Base-by-base conservation (phyloP, 805 yeast species). In the Lachancea kluyveri region DNA sequence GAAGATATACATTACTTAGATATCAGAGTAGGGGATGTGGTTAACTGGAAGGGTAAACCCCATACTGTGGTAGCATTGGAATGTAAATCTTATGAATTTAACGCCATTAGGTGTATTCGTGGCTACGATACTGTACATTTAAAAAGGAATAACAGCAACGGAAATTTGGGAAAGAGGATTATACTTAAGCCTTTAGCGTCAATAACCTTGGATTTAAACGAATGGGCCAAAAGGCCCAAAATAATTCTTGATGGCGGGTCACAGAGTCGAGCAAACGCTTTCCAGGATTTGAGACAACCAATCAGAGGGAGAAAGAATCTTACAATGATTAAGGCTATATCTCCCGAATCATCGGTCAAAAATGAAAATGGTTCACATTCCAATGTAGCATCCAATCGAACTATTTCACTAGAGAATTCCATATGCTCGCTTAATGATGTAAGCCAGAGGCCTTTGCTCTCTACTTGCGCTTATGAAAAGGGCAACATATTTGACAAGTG, bases 121-220 rank as follows among this genome's bases (percentile, higher is more conserved):
- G 87, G 87, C 0, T 79, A 61, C 45, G 76, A 77, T 46, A 58
- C 65, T 0, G 69, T 75, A 3, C 56, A 59, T 39, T 53, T 65
- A 5, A 59, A 46, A 37, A 57, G 48, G 28, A 40, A 52, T 15
- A 48, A 36, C 22, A 39, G 36, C 11, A 45, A 46, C 17, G 50
- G 50, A 8, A 27, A 28, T 8, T 28, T 50, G 10, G 40, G 40
- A 1, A 49, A 49, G 11, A 33, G 43, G 10, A 31, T 30, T 5
- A 33, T 51, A 9, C 36, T 31, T 4, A 41, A 43, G 17, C 46
- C 62, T 0, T 29, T 65, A 4, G 52, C 56, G 7, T 52, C 52
- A 4, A 45, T 62, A 4, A 52, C 50, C 26, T 35, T 66, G 21
- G 54, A 59, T 4, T 43, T 54, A 16, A 46, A 39, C 8, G 57